Evolutionary conservation across 164 flowering plant genomes (phyloP), one percentile per base, ranked within the genome.

Genomic region (Umbilicus rupestris): DNA sequence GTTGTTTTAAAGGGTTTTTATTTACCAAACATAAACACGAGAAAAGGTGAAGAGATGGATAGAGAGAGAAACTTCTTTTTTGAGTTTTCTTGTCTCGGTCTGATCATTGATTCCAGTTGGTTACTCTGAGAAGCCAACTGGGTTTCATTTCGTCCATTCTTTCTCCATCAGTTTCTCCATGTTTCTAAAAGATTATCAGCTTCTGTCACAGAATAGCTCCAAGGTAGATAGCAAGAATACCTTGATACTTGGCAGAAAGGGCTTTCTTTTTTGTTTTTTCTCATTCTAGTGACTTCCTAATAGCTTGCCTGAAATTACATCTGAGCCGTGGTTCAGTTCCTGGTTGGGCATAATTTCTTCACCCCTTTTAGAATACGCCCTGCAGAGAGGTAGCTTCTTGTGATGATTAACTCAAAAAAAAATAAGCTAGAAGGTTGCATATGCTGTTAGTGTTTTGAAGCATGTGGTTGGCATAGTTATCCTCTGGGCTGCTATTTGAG

Each of bases 41-140:
- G 44, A 44, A 67, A 69, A 80, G 70, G 73, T 35, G 4, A 64
- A 68, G 75, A 72, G 77, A 63, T 63, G 65, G 72, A 65, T 64
- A 66, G 69, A 73, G 68, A 67, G 63, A 68, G 68, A 70, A 72
- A 68, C 62, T 72, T 72, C 33, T 52, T 62, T 39, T 52, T 63
- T 44, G 42, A 57, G 62, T 39, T 55, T 70, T 76, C 72, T 72
- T 60, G 45, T 67, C 79, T 46, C 62, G 59, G 67, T 67, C 79
- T 79, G 83, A 85, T 83, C 70, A 79, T 80, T 84, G 84, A 73
- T 74, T 80, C 80, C 85, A 80, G 81, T 77, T 84, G 84, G 80
- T 72, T 72, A 69, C 74, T 52, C 64, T 65, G 71, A 68, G 68
- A 77, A 73, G 69, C 69, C 76, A 78, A 77, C 69, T n/a, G n/a